A percentile compares a stretch with the other conserved stretches of the same genome.
Evolutionary conservation across 495 filamentous ascomycete genomes (phyloP).

Genomic region (Cudoniella acicularis): DNA sequence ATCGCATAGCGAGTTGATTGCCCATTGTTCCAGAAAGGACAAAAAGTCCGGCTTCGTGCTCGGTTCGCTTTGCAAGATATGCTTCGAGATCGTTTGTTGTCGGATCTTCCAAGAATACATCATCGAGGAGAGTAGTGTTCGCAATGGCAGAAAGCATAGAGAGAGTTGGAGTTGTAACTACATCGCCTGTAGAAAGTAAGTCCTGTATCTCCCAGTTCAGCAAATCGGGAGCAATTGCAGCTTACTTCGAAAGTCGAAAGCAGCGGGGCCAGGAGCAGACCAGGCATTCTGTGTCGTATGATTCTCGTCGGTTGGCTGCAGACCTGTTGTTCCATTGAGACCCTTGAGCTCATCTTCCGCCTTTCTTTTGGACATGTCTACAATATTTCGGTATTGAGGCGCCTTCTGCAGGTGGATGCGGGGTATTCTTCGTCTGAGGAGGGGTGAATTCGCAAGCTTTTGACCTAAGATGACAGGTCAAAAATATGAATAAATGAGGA

Average conservation of each 20-base stretch:
- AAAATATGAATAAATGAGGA: not conserved
- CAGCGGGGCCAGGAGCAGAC: constrained; percentile 57
- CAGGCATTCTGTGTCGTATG: constrained; percentile 37
- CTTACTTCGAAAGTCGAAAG: constrained; percentile 54
- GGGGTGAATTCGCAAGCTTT: no score
- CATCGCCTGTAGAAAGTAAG: constrained; percentile 52
- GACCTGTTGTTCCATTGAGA: constrained; percentile 10
- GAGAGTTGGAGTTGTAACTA: constrained; percentile 78
- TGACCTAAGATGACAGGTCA: no score
- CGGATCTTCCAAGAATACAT: constrained; percentile 79
- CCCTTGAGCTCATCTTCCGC: constrained; percentile 9
- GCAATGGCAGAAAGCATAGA: constrained; percentile 71
- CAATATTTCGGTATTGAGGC: not conserved
- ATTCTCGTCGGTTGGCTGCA: constrained; percentile 1
- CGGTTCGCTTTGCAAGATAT: constrained; percentile 64
- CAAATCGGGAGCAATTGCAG: constrained; percentile 4
- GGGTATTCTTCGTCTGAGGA: not conserved
- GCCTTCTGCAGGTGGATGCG: not conserved
- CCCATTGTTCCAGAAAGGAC: constrained; percentile 92
- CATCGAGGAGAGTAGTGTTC: constrained; percentile 63
- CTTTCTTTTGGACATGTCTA: constrained; percentile 3
- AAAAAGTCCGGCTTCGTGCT: constrained; percentile 69
- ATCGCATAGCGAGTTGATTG: constrained; percentile 69
- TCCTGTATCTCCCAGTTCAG: not conserved
- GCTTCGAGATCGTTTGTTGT: constrained; percentile 71